Conservation (phyloP, 495 filamentous ascomycete species). For the Neurospora terricola region DNA sequence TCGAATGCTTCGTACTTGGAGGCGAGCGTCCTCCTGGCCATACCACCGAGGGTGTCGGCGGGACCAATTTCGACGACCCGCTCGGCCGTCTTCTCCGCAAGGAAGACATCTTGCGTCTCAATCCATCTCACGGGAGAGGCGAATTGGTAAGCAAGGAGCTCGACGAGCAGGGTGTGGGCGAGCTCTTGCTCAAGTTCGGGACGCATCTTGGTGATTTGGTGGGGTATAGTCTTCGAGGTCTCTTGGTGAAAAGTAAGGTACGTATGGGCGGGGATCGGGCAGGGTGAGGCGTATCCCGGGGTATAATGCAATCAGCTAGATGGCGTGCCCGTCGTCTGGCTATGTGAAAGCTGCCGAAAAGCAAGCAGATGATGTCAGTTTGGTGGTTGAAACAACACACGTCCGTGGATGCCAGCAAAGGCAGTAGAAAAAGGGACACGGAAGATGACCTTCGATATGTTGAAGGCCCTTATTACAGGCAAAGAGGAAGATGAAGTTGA, state of each 20-base stretch:
- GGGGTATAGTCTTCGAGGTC: not conserved
- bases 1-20: slow-evolving; percentile 99
- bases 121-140: slow-evolving; percentile 98
- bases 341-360: not conserved
- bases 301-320: not conserved
- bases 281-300: not conserved
- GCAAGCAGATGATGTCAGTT: not conserved
- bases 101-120: slow-evolving; percentile 98
- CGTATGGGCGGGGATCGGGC: not conserved
- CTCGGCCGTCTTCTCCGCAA: slow-evolving; percentile 90
- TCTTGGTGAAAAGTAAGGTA: not conserved
- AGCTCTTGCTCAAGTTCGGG: slow-evolving; percentile 98
- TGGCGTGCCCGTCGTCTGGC: not conserved
- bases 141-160: slow-evolving; percentile 98
- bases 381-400: not conserved
- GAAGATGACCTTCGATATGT: not conserved
- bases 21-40: slow-evolving; percentile 92
- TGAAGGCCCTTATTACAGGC: not conserved
- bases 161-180: slow-evolving; percentile 91
- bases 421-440: not conserved
- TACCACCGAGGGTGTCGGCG: slow-evolving; percentile 93
- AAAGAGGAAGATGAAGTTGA: not conserved
- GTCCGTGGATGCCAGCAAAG: not conserved
- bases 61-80: slow-evolving; percentile 96
- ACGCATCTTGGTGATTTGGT: slow-evolving; percentile 55